phyloP scores from a whole-genome alignment of 2,329 filamentous ascomycete species.

The Diaporthe australafricana region DNA sequence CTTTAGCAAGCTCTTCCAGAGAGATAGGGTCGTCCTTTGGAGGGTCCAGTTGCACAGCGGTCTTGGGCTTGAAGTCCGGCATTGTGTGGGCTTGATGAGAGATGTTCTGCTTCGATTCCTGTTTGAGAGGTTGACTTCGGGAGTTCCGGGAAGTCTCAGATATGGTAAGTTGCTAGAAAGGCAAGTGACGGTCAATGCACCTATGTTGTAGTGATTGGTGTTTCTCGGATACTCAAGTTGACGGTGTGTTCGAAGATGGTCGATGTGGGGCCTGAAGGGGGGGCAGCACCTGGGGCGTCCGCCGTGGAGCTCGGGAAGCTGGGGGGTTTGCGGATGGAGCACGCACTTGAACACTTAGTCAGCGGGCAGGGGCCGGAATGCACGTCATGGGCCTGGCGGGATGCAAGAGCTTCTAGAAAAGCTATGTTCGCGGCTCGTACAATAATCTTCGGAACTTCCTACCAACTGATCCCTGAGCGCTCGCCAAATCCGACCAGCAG shows the following conservation, averaged over 20 bases:
- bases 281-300: too few relatives aligned
- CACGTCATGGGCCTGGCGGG: conserved; percentile 31
- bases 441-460: not conserved
- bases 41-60: conserved; percentile 78
- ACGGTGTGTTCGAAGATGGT: conserved; percentile 22
- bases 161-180: too few relatives aligned
- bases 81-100: conserved; percentile 50
- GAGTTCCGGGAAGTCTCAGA: not conserved
- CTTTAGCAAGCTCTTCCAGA: conserved; percentile 81
- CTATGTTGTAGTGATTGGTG: not conserved
- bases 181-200: too few relatives aligned
- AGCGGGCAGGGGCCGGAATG: not conserved
- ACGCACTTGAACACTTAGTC: conserved; percentile 4
- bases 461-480: not conserved
- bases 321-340: not conserved
- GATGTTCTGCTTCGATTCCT: not conserved
- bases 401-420: conserved; percentile 25
- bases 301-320: conserved; percentile 19
- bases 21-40: conserved; percentile 91
- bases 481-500: not conserved
- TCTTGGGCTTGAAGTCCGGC: conserved; percentile 82
- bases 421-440: not conserved
- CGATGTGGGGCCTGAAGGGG: conserved; percentile 11
- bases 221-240: not conserved
- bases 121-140: not conserved